phyloP scores from a whole-genome alignment of 345 rosid species.

The Gossypium longicalyx region DNA sequence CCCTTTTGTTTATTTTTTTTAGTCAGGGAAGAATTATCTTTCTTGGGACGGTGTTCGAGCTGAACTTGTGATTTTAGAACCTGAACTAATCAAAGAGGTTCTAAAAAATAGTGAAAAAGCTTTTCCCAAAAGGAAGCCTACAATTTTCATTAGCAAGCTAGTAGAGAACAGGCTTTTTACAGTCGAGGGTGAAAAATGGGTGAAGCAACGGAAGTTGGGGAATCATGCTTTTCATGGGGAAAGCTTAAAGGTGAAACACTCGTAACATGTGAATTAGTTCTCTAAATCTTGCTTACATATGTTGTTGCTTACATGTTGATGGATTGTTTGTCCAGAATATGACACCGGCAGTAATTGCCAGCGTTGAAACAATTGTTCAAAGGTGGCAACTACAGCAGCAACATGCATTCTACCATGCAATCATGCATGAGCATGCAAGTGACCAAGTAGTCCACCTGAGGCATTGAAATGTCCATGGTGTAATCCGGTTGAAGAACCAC shows the following conservation, averaged over 20 bases:
- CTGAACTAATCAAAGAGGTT: slow-evolving; percentile 38
- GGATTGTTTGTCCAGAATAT: background rate
- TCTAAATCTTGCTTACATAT: too few relatives aligned
- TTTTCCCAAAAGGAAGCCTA: slow-evolving; percentile 14
- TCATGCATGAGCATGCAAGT: too few relatives aligned
- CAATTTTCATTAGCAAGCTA: slow-evolving; percentile 15
- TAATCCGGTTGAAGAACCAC: too few relatives aligned
- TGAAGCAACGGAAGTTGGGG: slow-evolving; percentile 10
- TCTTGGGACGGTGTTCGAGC: slow-evolving; percentile 33
- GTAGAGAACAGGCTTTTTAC: slow-evolving; percentile 32
- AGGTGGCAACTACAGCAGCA: too few relatives aligned
- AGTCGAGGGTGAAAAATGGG: slow-evolving; percentile 34
- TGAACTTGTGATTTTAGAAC: slow-evolving; percentile 31
- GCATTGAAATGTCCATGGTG: too few relatives aligned
- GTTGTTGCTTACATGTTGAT: background rate
- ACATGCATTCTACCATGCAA: too few relatives aligned
- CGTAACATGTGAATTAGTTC: background rate
- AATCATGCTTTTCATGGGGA: slow-evolving; percentile 42
- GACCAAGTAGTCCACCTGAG: too few relatives aligned
- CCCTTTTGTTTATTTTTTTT: background rate
- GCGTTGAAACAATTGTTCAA: background rate
- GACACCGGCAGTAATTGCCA: background rate
- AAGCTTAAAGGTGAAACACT: slow-evolving; percentile 29
- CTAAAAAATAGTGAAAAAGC: slow-evolving; percentile 29
- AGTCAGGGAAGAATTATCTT: slow-evolving; percentile 32